Conservation (phyloP, 306 rosid genomes). For the Luffa aegyptiaca region DNA sequence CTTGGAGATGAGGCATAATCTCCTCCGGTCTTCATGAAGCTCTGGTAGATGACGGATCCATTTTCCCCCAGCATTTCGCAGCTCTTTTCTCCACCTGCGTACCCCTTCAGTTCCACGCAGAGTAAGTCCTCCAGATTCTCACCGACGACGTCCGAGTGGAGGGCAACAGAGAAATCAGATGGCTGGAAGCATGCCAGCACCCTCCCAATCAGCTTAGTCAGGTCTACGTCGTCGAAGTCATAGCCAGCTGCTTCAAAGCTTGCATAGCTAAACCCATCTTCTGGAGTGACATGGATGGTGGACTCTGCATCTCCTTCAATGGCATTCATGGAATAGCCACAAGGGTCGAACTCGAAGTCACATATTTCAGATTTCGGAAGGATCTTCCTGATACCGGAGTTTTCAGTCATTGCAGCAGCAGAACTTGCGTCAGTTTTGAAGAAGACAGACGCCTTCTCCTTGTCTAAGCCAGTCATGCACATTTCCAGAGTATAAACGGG, state of each 20-base stretch:
- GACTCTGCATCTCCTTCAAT: slow-evolving; percentile 75
- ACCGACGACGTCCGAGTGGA: slow-evolving; percentile 34
- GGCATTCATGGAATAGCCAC: slow-evolving; percentile 93
- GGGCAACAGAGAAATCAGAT: slow-evolving; percentile 64
- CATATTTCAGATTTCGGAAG: slow-evolving; percentile 74
- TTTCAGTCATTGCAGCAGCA: slow-evolving; percentile 50
- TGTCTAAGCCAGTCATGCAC: slow-evolving; percentile 86
- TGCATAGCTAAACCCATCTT: slow-evolving; percentile 94
- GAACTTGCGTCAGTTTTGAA: slow-evolving; percentile 39
- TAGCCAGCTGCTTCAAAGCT: slow-evolving; percentile 90
- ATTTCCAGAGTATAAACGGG: slow-evolving; percentile 65
- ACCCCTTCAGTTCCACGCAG: slow-evolving; percentile 45
- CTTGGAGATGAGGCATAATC: slow-evolving; percentile 53
- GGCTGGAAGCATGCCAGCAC: slow-evolving; percentile 76
- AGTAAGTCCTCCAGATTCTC: slow-evolving; percentile 23
- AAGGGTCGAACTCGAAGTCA: slow-evolving; percentile 88
- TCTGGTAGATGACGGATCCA: slow-evolving; percentile 40
- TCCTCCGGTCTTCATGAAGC: slow-evolving; percentile 28
- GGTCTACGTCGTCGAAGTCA: slow-evolving; percentile 25
- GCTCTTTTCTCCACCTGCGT: slow-evolving; percentile 32
- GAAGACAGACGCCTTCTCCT: slow-evolving; percentile 65
- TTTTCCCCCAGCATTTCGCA: slow-evolving; percentile 46
- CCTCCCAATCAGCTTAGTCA: slow-evolving; percentile 49
- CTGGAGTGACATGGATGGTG: slow-evolving; percentile 89
- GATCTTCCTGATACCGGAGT: slow-evolving; percentile 70